Base-by-base conservation (phyloP, 2,329 filamentous ascomycete species). In the Trichoderma sp. region DNA sequence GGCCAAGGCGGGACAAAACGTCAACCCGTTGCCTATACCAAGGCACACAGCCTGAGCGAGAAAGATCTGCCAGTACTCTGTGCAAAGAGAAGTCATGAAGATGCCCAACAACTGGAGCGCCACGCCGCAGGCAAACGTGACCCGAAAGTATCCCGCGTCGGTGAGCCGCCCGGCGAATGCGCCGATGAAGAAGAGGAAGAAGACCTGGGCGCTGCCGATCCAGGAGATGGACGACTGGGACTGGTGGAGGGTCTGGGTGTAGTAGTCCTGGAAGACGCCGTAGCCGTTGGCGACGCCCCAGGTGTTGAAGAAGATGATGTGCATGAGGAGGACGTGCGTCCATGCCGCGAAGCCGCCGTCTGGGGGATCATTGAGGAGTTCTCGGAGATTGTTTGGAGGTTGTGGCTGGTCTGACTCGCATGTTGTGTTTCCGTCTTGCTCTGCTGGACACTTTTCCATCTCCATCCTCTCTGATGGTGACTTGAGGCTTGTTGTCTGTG, bases 81-180 rank as follows among this genome's bases (percentile, higher is more conserved):
- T 41, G 45, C 45, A 60, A 43, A 60, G 57, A 24, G 57, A 43
- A 12, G 45, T 60, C 45, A 60, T 43, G 45, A 60, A 43, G 14
- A 50, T 43, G 45, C 57, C 44, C 24, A 59, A n/a, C 19, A 51
- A 14, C 26, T 48, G 44, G 19, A 59, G 26, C 2, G 48, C 12
- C 41, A 59, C 44, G 19, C 44, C 30, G 44, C 56, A 48, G 21
- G 56, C 28, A 7, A 48, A 59, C 21, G 44, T 39, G 56, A 59
- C n/a, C 39, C 44, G 56, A 39, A 59, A 59, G 10, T 59, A 12
- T 4, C 44, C 44, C 1, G 44, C 44, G 9, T 59, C 56, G 9
- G 56, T 59, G 14, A 59, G 44, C 48, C 28, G 56, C 15, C 56
- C 55, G 10, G 55, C 43, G 41, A 47, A 10, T 6, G 45, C 56